Evolutionary conservation across 1,284 basidiomycete species (phyloP).

Genomic region (Tilletia setariae): DNA sequence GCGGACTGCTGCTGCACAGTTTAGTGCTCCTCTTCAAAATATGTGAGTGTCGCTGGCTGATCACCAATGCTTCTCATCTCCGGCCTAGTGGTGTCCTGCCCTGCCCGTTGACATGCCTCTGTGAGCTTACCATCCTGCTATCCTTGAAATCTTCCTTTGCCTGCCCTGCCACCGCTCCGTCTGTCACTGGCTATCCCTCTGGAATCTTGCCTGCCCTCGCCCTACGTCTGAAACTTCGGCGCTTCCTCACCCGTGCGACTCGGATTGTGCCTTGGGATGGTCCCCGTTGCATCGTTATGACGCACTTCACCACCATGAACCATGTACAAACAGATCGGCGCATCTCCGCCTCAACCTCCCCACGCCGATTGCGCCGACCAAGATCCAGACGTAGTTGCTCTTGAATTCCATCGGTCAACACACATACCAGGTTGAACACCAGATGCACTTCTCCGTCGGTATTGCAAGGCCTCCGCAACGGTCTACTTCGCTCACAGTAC

Average conservation of each 20-base stretch:
- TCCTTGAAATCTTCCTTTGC: neutral
- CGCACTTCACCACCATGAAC: neutral
- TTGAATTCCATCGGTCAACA: neutral
- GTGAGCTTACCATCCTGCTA: neutral
- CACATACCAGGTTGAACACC: neutral
- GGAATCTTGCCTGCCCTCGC: neutral
- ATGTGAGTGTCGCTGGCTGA: too few species aligned
- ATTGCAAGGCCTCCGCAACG: neutral
- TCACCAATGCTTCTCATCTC: neutral
- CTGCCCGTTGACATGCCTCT: conserved; percentile 13
- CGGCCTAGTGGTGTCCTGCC: neutral
- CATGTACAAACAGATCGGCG: neutral
- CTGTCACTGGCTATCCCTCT: neutral
- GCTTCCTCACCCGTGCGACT: neutral
- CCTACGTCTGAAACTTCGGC: neutral
- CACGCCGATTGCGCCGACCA: neutral
- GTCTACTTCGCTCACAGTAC: neutral
- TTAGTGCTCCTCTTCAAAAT: too few species aligned
- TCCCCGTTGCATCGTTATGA: neutral
- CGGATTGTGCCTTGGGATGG: neutral
- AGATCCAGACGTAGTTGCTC: neutral
- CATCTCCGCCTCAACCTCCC: conserved; percentile 7
- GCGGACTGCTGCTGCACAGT: too few species aligned
- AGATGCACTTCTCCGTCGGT: neutral
- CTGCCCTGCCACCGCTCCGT: neutral